These are phyloP conservation scores for Metschnikowia santaceciliae DNA, from an alignment of 805 yeast species.

Conservation along the genomic window DNA sequence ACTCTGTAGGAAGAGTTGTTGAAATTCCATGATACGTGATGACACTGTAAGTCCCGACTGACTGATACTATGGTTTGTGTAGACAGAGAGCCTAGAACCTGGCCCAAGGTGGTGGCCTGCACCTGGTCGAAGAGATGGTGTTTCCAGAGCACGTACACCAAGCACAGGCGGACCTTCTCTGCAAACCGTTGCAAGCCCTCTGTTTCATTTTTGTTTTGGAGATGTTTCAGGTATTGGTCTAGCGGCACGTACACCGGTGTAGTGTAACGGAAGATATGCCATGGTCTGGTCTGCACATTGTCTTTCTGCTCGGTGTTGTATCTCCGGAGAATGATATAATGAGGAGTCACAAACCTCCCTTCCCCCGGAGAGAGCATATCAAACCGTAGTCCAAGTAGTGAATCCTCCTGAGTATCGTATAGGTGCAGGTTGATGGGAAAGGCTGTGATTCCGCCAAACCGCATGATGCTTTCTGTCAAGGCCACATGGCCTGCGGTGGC, in stretches of 20 bases:
- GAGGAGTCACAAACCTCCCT: slow-evolving; percentile 34
- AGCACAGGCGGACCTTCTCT: slow-evolving; percentile 18
- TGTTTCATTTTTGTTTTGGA: slow-evolving; percentile 15
- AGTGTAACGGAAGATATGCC: slow-evolving; percentile 36
- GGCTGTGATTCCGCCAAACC: slow-evolving; percentile 49
- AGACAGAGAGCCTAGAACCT: not conserved
- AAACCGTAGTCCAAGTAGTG: slow-evolving; percentile 47
- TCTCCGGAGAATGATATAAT: slow-evolving; percentile 43
- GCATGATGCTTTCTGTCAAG: slow-evolving; percentile 43
- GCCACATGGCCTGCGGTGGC: slow-evolving; percentile 12
- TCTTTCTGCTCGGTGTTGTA: not conserved
- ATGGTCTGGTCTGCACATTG: slow-evolving; percentile 8
- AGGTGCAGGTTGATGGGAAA: slow-evolving; percentile 44
- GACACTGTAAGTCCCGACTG: slow-evolving; percentile 26
- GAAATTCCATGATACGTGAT: slow-evolving; percentile 16
- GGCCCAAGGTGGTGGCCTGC: not conserved
- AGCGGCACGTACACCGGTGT: slow-evolving; percentile 32
- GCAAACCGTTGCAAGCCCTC: slow-evolving; percentile 22
- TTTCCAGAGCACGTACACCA: slow-evolving; percentile 28
- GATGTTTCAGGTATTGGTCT: slow-evolving; percentile 12
- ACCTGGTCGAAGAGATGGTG: slow-evolving; percentile 27
- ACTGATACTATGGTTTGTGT: slow-evolving; percentile 10
- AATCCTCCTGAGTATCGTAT: slow-evolving; percentile 23
- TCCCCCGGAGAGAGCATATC: slow-evolving; percentile 34
- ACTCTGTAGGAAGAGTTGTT: slow-evolving; percentile 10